Base-by-base conservation (phyloP, 2,329 filamentous ascomycete species). In the Cadophora gregata region DNA sequence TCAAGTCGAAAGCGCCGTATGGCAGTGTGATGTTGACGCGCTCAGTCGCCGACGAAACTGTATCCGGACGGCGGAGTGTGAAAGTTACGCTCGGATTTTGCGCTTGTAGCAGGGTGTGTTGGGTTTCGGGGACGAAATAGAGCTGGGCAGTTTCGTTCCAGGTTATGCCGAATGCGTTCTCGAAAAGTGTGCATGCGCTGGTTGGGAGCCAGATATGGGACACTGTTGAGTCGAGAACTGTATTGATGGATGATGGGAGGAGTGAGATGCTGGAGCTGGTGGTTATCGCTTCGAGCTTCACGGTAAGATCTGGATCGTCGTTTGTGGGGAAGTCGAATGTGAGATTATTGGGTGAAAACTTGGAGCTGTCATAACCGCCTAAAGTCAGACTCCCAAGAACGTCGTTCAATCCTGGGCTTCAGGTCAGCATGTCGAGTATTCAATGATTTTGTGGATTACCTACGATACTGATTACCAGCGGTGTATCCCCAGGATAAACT, bases 401-500 rank as follows among this genome's bases (percentile, higher is more conserved):
- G 72, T 78, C 48, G 42, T 58, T 71, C 33, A 61, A 56, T 6
- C 2, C 79, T 74, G 48, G 77, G 74, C 19, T 38, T 4, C 9
- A 65, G 79, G 78, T 19, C 76, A 58, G 36, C n/a, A 24, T n/a
- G 4, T 25, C 21, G 19, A 5, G 16, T 14, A n/a, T 27, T 2
- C 12, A 2, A 25, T 2, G 29, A 4, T 3, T 24, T 42, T 24
- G 10, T n/a, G 4, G 24, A 21, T 9, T 9, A 27, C 77, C 70
- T 68, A 78, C 79, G 76, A 59, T 81, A 81, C 60, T 74, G 75
- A 19, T 79, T 79, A 1, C 79, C 79, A 8, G 79, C 79, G 5
- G 79, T 80, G 65, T 81, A 81, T 53, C 76, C 79, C 79, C 79
- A 81, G 64, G 76, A 79, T 14, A 77, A 63, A 61, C 79, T 80